Evolutionary conservation across 2,329 filamentous ascomycete species (phyloP), one percentile per base, ranked within the genome.

Genomic region (Claviceps arundinis): DNA sequence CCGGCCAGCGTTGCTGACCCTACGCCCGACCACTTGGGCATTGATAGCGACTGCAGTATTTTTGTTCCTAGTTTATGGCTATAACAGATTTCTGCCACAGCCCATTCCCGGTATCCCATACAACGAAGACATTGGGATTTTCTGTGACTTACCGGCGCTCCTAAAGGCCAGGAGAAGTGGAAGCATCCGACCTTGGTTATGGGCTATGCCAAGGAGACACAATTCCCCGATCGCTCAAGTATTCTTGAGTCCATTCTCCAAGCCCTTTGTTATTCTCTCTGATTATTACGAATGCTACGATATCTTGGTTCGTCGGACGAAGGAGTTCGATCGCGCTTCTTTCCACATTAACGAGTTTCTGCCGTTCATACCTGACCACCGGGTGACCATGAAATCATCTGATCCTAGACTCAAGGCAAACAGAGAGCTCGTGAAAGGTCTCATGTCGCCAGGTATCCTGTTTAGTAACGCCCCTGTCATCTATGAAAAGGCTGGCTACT

Each of bases 401-500:
- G 56, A 64, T 47, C 59, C 60, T 7, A 55, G 59, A 24, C 65
- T 59, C 55, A 66, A 63, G 56, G 52, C 45, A 22, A 61, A 62
- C 26, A 62, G 54, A 50, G 56, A 60, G 16, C 56, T 66, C 3
- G 49, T 63, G 1, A 56, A 58, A 44, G 63, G 65, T 26, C 51
- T 67, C 8, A 64, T 67, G 63, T 55, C 60, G 2, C 62, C 62
- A 0, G 50, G 45, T 2, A 64, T 65, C 26, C 50, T 67, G n/a
- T 52, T 62, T 45, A 49, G 57, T 34, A 58, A 42, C 4, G 61
- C 60, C 5, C 64, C 65, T 0, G 52, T 61, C 17, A 61, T 68
- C 0, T 59, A 68, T 40, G 50, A 57, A 9, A 68, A 64, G 37
- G 59, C 59, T 7, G 51, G 55, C 9, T 52, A 56, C 11, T 55